phyloP scores from a whole-genome alignment of 2,329 filamentous ascomycete genomes.

The Calycina herbarum region DNA sequence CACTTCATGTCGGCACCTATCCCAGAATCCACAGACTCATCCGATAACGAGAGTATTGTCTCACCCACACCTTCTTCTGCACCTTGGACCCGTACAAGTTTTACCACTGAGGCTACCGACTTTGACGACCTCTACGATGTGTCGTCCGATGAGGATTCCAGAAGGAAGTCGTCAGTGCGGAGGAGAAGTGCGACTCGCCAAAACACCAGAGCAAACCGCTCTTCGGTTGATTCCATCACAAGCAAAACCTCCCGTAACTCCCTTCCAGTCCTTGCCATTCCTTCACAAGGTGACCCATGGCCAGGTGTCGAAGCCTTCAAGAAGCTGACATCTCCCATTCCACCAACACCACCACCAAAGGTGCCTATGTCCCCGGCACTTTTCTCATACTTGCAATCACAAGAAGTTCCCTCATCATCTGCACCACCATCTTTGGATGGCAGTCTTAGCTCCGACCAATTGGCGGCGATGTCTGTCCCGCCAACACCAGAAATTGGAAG shows the following conservation, averaged over 20 bases:
- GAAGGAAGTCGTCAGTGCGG: conserved; percentile 44
- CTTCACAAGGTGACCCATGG: conserved; percentile 44
- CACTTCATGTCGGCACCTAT: conserved; percentile 64
- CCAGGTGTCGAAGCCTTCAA: conserved; percentile 48
- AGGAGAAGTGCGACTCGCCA: conserved; percentile 32
- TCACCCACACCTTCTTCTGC: conserved; percentile 54
- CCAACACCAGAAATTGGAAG: conserved; percentile 74
- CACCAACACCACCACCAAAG: conserved; percentile 63
- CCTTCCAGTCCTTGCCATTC: conserved; percentile 54
- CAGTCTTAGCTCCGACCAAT: conserved; percentile 83
- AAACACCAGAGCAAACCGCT: conserved; percentile 33
- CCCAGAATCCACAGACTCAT: conserved; percentile 59
- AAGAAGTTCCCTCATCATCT: conserved; percentile 71
- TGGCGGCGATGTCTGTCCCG: conserved; percentile 79
- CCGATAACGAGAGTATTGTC: conserved; percentile 49
- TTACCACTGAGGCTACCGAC: conserved; percentile 65
- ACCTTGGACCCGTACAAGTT: conserved; percentile 62
- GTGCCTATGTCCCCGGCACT: conserved; percentile 76
- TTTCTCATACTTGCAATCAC: conserved; percentile 69
- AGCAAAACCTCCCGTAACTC: conserved; percentile 34
- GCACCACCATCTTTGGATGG: conserved; percentile 83
- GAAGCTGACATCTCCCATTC: conserved; percentile 57
- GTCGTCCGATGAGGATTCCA: conserved; percentile 69
- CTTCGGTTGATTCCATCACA: conserved; percentile 27
- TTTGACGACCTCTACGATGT: conserved; percentile 89